phyloP scores from a whole-genome alignment of 2,329 filamentous ascomycete species.

The Verticillium zaregamsianum region DNA sequence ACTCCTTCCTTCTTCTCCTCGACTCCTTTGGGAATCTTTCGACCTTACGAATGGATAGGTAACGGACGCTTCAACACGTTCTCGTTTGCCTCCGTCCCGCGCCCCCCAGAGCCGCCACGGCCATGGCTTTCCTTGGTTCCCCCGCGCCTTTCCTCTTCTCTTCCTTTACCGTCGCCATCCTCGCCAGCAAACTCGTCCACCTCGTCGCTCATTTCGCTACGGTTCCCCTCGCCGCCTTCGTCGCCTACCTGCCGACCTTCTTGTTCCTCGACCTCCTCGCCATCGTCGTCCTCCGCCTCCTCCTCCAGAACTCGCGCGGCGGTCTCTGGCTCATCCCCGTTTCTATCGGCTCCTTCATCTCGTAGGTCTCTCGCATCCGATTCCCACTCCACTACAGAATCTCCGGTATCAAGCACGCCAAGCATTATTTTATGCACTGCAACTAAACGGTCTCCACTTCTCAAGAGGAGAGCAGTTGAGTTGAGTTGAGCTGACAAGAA shows the following conservation, averaged over 20 bases:
- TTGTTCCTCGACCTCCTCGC: conserved; percentile 21
- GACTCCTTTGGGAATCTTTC: neutral
- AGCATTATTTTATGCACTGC: neutral
- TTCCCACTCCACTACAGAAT: neutral
- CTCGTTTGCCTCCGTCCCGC: neutral
- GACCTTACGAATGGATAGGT: neutral
- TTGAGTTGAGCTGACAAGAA: neutral
- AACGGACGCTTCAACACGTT: conserved; percentile 3
- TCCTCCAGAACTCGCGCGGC: conserved; percentile 19
- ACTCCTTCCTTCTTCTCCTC: neutral
- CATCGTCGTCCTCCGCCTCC: conserved; percentile 18
- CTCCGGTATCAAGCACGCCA: neutral
- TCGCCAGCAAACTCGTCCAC: conserved; percentile 22
- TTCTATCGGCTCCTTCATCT: conserved; percentile 16
- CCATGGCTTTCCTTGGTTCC: conserved; percentile 1
- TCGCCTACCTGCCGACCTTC: conserved; percentile 26
- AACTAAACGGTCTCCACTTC: neutral
- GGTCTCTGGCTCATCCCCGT: conserved; percentile 14
- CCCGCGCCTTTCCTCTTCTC: conserved; percentile 20
- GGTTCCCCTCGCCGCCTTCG: conserved; percentile 20
- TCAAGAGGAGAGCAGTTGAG: neutral
- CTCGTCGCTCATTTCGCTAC: conserved; percentile 20
- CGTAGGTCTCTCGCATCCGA: conserved; percentile 15
- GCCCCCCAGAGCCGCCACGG: neutral
- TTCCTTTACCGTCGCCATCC: conserved; percentile 21